Base-by-base conservation (phyloP, 2,329 filamentous ascomycete species). In the Hysterium pulicare region DNA sequence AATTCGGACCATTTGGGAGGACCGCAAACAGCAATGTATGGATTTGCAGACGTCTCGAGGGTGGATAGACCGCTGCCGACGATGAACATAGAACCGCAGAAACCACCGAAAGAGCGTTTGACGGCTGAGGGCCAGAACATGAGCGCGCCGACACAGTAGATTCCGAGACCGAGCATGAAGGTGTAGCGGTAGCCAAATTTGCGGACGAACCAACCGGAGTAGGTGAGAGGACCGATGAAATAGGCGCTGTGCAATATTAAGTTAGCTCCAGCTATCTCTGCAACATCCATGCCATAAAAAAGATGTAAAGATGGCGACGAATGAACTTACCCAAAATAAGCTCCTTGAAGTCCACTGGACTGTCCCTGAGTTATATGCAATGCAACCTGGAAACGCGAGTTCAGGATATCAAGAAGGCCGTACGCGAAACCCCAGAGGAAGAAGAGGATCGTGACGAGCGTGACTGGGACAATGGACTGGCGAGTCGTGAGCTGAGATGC, bases 81-180 rank as follows among this genome's bases (percentile, higher is more conserved):
- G 48, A 90, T 78, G 64, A 90, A 87, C 53, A 87, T 74, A 39
- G 67, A 77, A 26, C 77, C 79, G 55, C 84, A 88, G 68, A 90
- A 90, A 7, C 86, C 87, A 20, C 75, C 79, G 57, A 90, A 90
- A 13, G 81, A 86, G 33, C 77, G 76, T 45, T 88, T 77, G 8
- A 90, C 79, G 6, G 84, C 85, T 2, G 83, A 85, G 0, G 87
- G 87, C 87, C 87, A 93, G 69, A 91, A 90, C 69, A 90, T 88
- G 49, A 91, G 80, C 26, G 86, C 87, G 49, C 78, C 75, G 54
- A 83, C 76, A 46, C 74, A 77, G 62, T 88, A 87, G 33, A 89
- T 74, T 44, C 68, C 73, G 5, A 90, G 73, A 28, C 86, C 87
- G 21, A 83, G 74, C 46, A 93, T 90, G 54, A 93, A 90, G 0